phyloP scores from a whole-genome alignment of 2,329 filamentous ascomycete species.

The Ophiostoma australiae region DNA sequence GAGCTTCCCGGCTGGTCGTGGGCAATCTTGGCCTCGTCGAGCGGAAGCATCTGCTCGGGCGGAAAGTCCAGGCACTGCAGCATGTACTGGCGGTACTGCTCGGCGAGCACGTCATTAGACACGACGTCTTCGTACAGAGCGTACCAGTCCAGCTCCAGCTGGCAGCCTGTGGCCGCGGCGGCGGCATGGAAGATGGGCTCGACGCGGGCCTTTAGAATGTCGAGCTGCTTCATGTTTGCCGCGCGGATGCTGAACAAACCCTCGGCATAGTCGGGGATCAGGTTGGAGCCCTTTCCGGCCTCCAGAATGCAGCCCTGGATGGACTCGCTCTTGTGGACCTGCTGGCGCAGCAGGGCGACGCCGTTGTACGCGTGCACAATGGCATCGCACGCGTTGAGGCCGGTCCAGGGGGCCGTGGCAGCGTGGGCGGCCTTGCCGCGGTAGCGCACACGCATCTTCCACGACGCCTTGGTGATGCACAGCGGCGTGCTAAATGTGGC shows the following conservation, averaged over 20 bases:
- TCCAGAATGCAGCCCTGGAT: background rate
- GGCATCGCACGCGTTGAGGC: background rate
- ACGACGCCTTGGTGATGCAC: background rate
- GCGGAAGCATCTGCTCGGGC: background rate
- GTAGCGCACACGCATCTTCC: background rate
- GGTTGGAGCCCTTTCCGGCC: background rate
- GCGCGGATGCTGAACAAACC: background rate
- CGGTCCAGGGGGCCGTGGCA: background rate
- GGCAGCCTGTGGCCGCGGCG: background rate
- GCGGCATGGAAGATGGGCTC: background rate
- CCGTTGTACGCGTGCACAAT: background rate
- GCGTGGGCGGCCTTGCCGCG: background rate
- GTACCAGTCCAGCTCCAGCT: background rate
- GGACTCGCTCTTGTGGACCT: background rate
- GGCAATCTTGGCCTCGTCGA: background rate
- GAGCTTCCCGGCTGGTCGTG: background rate
- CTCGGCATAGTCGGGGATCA: background rate
- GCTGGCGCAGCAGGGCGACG: background rate
- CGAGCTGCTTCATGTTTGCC: background rate
- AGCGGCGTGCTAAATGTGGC: background rate
- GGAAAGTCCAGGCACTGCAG: background rate
- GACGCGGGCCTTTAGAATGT: background rate
- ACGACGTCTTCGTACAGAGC: background rate
- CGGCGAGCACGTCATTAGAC: background rate
- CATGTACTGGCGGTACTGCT: background rate